Evolutionary conservation across 371 early-diverging fungal species (phyloP).

Genomic region (Parasitella parasitica): DNA sequence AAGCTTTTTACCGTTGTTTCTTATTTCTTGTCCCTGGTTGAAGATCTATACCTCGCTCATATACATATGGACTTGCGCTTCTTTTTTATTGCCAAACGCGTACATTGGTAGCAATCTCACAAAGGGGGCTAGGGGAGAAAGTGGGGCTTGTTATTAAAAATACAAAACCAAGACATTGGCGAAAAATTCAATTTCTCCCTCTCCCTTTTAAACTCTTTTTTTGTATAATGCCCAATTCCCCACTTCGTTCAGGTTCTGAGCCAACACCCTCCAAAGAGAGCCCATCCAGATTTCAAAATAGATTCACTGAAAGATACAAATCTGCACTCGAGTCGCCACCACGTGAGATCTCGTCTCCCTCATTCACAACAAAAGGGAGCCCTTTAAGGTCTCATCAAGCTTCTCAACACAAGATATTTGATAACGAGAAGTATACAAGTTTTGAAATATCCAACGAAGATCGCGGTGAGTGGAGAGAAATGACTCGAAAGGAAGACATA

Average conservation of each 20-base stretch:
- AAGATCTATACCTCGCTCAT: too few species aligned
- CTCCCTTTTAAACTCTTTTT: not conserved
- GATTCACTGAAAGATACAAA: not conserved
- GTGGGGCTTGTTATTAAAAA: not conserved
- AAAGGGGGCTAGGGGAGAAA: not conserved
- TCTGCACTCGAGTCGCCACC: not conserved
- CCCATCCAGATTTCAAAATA: not conserved
- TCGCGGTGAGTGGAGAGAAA: constrained; percentile 23
- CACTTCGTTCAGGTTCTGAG: not conserved
- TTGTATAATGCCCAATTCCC: not conserved
- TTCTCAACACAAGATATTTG: not conserved
- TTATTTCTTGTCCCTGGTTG: too few species aligned
- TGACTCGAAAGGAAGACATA: not conserved
- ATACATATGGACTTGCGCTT: too few species aligned
- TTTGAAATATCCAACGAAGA: constrained; percentile 16
- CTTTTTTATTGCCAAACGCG: too few species aligned
- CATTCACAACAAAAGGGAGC: not conserved
- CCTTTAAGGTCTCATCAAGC: not conserved
- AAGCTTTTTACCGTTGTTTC: too few species aligned
- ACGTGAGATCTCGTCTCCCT: not conserved
- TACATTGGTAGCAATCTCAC: not conserved
- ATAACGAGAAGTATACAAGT: constrained; percentile 1
- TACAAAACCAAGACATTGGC: not conserved
- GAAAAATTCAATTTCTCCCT: not conserved
- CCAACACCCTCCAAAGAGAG: not conserved